phyloP scores from a whole-genome alignment of 2,329 filamentous ascomycete genomes.

The Fusarium citri region DNA sequence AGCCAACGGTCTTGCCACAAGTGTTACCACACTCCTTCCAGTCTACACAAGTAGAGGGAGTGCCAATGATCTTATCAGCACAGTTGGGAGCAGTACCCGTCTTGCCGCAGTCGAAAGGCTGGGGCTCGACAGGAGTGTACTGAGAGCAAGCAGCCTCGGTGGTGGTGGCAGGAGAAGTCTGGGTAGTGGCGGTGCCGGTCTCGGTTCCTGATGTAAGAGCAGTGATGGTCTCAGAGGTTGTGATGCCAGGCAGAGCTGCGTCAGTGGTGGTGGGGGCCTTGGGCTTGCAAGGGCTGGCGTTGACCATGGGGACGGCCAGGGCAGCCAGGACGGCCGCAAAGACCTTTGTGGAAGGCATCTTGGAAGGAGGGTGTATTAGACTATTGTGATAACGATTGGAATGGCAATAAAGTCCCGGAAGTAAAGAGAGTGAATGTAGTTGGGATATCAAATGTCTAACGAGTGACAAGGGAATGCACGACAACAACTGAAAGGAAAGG shows the following conservation, averaged over 20 bases:
- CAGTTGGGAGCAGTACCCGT: constrained; percentile 7
- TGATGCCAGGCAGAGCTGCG: constrained; percentile 14
- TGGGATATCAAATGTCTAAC: constrained; percentile 27
- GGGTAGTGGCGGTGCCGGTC: constrained; percentile 19
- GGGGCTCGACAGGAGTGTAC: constrained; percentile 14
- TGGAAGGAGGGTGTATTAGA: constrained; percentile 3
- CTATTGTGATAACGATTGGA: constrained; percentile 28
- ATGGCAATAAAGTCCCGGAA: constrained; percentile 3
- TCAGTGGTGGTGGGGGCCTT: constrained; percentile 23
- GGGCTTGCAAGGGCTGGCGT: constrained; percentile 34
- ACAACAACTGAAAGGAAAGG: constrained; percentile 30
- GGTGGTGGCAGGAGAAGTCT: constrained; percentile 20
- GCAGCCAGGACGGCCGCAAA: constrained; percentile 36
- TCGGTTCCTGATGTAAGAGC: constrained; percentile 16
- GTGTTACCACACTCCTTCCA: constrained; percentile 25
- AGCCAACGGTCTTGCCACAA: constrained; percentile 30
- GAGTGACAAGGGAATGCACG: constrained; percentile 25
- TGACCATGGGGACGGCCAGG: constrained; percentile 29
- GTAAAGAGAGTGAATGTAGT: constrained; percentile 26
- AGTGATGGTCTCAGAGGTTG: constrained; percentile 18
- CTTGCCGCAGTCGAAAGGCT: constrained; percentile 18
- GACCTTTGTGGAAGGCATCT: constrained; percentile 38
- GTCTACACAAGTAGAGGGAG: neutral
- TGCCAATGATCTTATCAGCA: constrained; percentile 9
- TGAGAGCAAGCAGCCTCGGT: constrained; percentile 19